These are phyloP conservation scores for Penicillium robsamsonii DNA, from an alignment of 495 filamentous ascomycete species.

Conservation along the genomic window DNA sequence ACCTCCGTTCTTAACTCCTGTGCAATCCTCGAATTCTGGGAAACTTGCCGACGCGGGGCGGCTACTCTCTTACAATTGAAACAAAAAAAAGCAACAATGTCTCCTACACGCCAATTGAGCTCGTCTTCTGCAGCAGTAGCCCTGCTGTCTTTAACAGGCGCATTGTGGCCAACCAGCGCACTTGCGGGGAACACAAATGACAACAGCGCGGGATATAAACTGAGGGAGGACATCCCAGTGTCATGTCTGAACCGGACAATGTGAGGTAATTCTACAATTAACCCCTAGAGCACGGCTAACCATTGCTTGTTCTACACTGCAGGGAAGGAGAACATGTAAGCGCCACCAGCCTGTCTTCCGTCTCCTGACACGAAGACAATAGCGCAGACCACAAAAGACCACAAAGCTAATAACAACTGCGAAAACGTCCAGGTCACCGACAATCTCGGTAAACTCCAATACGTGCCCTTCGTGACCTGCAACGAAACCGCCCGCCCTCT, in stretches of 20 bases:
- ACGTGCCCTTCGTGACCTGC: conserved; percentile 88
- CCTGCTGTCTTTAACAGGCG: conserved; percentile 20
- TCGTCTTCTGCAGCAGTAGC: conserved; percentile 8
- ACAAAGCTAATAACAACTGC: conserved; percentile 16
- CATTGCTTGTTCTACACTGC: background rate
- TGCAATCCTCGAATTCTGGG: conserved; percentile 11
- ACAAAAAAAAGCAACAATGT: conserved; percentile 13
- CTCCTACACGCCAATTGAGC: conserved; percentile 12
- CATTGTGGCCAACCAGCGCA: conserved; percentile 24
- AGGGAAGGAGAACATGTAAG: conserved; percentile 59
- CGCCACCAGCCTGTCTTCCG: conserved; percentile 17
- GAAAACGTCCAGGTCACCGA: conserved; percentile 65
- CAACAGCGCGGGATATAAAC: conserved; percentile 49
- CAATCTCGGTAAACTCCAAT: conserved; percentile 78
- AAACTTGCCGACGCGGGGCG: conserved; percentile 19
- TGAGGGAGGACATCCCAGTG: conserved; percentile 57
- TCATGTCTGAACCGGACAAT: conserved; percentile 65
- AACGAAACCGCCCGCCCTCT: conserved; percentile 83
- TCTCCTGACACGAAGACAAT: background rate
- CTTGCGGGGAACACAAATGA: conserved; percentile 30
- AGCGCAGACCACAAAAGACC: conserved; percentile 1
- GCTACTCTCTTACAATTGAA: background rate
- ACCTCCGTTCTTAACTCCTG: conserved; percentile 20
- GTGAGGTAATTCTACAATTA: conserved; percentile 41
- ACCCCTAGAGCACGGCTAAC: conserved; percentile 18